Evolutionary conservation across 2,329 filamentous ascomycete genomes (phyloP).

Genomic region (Capronia coronata): DNA sequence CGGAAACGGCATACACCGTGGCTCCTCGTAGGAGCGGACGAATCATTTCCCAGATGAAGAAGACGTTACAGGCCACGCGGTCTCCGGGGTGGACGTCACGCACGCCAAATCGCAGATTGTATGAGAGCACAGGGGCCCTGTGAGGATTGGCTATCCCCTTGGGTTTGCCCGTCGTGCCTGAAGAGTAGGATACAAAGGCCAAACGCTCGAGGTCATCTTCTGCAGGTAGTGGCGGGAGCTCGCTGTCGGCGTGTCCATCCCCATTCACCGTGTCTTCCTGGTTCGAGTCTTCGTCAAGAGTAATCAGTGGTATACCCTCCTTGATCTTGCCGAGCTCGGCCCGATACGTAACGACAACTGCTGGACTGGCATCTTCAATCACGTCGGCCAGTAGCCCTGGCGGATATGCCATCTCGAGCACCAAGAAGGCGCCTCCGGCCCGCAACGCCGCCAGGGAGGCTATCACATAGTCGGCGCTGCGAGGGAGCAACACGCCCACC

Average conservation of each 20-base stretch:
- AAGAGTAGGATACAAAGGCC: slow-evolving; percentile 75
- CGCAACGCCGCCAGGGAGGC: slow-evolving; percentile 70
- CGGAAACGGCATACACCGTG: slow-evolving; percentile 67
- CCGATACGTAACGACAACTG: slow-evolving; percentile 62
- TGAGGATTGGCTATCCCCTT: slow-evolving; percentile 79
- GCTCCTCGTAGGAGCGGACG: slow-evolving; percentile 69
- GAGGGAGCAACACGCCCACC: slow-evolving; percentile 67
- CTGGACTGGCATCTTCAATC: slow-evolving; percentile 66
- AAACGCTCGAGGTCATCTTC: slow-evolving; percentile 66
- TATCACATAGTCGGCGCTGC: slow-evolving; percentile 72
- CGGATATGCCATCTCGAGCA: slow-evolving; percentile 73
- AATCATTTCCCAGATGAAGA: slow-evolving; percentile 80
- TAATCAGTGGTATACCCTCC: slow-evolving; percentile 55
- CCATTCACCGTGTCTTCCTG: slow-evolving; percentile 29
- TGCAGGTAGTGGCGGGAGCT: slow-evolving; percentile 48
- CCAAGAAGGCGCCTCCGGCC: slow-evolving; percentile 72
- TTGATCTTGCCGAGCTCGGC: slow-evolving; percentile 62
- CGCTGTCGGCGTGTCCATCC: slow-evolving; percentile 31
- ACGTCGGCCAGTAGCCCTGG: slow-evolving; percentile 67
- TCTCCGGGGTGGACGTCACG: slow-evolving; percentile 66
- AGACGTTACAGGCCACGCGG: slow-evolving; percentile 79
- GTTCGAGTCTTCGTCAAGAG: slow-evolving; percentile 42
- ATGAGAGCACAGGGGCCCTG: slow-evolving; percentile 65
- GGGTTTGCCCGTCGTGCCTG: slow-evolving; percentile 69
- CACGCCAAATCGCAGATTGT: slow-evolving; percentile 63